Base-by-base conservation (phyloP, 768 basidiomycete genomes). In the Mycena kentingensis region DNA sequence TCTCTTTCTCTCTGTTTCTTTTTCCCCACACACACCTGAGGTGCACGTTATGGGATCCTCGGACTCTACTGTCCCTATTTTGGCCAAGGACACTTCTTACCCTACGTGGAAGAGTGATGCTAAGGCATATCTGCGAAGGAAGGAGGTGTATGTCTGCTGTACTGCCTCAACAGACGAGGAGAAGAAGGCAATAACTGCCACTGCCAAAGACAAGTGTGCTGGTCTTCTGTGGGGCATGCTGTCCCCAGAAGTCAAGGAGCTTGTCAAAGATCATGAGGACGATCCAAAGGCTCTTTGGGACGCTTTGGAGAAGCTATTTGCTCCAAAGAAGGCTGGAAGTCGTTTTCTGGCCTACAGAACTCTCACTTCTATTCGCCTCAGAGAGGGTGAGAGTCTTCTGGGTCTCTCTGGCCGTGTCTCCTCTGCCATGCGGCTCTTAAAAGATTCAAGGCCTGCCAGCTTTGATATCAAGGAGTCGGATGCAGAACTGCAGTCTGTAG, bases 351-450 rank as follows among this genome's bases (percentile, higher is more conserved):
- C 39, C 39, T 42, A 42, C 39, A n/a, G 36, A 2, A 48, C 46
- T 15, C 31, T 48, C 12, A 49, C 48, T 26, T 39, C 48, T 25
- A 38, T 49, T 38, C 35, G 11, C 26, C 50, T 51, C 16, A 21
- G 41, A 29, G 50, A 52, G 43, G 43, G 38, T 52, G 51, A 52
- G 44, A 39, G 15, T 26, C 43, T 52, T 12, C 24, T 45, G 5
- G 19, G 21, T 27, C 43, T 46, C 32, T 36, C 34, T 4, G 36
- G 43, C 26, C 34, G 43, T 27, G 44, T 52, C 16, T 46, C 51
- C 2, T 4, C 32, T 45, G 51, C 32, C 21, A 52, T 52, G 43
- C 32, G 43, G 5, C 11, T 36, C 2, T 21, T 52, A 3, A 52
- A 46, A 22, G 51, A 46, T 7, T 52, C 51, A 15, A 25, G 43